Evolutionary conservation across 306 rosid species (phyloP), one percentile per base, ranked within the genome.

Genomic region (Spatholobus suberectus): DNA sequence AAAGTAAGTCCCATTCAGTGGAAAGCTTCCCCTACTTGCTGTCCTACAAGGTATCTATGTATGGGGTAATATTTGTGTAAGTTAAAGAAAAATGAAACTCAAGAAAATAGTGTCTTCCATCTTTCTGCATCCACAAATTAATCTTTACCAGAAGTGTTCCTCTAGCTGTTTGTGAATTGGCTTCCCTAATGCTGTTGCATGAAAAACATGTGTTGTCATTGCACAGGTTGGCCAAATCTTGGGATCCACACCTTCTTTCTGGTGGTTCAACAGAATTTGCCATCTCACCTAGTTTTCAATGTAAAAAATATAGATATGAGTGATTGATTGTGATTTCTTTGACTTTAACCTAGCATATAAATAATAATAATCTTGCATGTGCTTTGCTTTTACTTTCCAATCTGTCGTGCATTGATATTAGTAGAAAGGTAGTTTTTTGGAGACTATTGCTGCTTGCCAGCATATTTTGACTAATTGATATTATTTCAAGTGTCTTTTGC

Each of bases 21-120:
- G 97, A 86, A 94, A 91, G 90, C 98, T 94, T 70, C 98, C 97
- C 74, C 92, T 91, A 79, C 87, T 92, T 52, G 98, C 98, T 76
- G 98, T 94, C 85, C 96, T 86, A 78, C 98, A 94, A 21, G 98
- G 98, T 83, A 94, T 83, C 98, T 94, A 79, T 23, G 35, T 61
- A 81, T 47, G 71, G 71, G 29, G 72, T 35, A 18, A 88, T 58
- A 59, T 73, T 69, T 76, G 70, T 55, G 67, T 73, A 20, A 81
- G 77, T 75, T 78, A 20, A 62, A 63, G 58, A 20, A 65, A 23
- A 59, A 71, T 58, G 54, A 7, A 49, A 51, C 66, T 8, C 66
- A 52, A 46, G 76, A 81, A 70, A 62, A 79, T 55, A 44, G 32
- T 23, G 5, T 12, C 66, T 59, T 81, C 44, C 63, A 49, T 83